Evolutionary conservation across 257 asterid genomes (phyloP).

Genomic region (Solanum stenotomum): DNA sequence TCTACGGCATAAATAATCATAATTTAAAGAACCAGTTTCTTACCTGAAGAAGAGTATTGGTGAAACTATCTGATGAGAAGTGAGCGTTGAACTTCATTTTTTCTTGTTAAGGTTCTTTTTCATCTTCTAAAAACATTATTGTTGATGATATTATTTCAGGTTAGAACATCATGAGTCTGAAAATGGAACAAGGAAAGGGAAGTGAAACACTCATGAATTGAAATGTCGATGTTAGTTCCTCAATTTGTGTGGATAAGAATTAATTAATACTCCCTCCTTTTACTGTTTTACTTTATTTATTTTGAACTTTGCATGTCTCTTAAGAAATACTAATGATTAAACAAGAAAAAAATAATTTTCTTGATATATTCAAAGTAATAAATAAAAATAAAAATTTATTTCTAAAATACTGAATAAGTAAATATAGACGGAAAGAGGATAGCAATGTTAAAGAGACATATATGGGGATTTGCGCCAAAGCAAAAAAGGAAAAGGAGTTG

Average conservation of each 20-base stretch:
- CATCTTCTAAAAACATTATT: background rate
- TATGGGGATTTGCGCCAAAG: background rate
- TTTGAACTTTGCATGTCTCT: background rate
- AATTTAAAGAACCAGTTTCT: background rate
- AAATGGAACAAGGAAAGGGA: background rate
- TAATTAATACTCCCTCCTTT: background rate
- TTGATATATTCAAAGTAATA: background rate
- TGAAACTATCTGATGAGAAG: background rate
- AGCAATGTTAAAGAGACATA: background rate
- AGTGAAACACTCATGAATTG: background rate
- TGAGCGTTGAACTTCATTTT: background rate
- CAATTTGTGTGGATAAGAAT: background rate
- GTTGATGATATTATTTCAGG: background rate
- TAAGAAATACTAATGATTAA: background rate
- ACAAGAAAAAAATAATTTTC: too few species aligned
- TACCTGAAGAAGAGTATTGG: background rate
- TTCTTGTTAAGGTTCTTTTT: background rate
- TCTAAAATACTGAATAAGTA: too few species aligned
- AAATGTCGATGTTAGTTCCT: background rate
- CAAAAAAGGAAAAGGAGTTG: background rate
- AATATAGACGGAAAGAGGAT: too few species aligned
- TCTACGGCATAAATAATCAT: background rate
- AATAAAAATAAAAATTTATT: too few species aligned
- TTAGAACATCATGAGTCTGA: background rate
- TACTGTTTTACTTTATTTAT: background rate